Conservation (phyloP, 2,329 filamentous ascomycete genomes). For the Pseudogymnoascus sp. region DNA sequence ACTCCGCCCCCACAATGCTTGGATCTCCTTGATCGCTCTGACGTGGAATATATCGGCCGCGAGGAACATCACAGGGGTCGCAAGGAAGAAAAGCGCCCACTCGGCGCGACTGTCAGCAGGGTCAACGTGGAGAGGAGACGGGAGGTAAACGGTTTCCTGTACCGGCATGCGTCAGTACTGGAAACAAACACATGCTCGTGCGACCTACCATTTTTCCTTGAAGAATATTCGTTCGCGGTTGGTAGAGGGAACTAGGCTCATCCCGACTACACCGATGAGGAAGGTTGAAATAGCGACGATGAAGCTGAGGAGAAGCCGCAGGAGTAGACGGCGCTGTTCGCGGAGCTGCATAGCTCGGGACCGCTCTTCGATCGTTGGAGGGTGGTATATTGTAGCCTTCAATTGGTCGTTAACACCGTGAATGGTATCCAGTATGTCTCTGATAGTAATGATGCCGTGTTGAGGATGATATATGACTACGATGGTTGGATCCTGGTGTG, state of each 20-base stretch:
- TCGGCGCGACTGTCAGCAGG: constrained; percentile 66
- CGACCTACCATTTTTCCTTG: constrained; percentile 37
- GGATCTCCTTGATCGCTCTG: constrained; percentile 70
- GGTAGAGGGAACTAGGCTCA: constrained; percentile 61
- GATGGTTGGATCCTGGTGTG: constrained; percentile 57
- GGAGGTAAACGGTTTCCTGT: constrained; percentile 43
- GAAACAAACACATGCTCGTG: constrained; percentile 20
- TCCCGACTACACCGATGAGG: constrained; percentile 76
- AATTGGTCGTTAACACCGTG: constrained; percentile 57
- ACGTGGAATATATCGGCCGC: constrained; percentile 79
- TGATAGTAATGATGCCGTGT: constrained; percentile 60
- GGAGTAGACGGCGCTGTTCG: constrained; percentile 59
- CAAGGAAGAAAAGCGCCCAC: constrained; percentile 70
- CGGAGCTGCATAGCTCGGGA: constrained; percentile 61
- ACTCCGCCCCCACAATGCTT: constrained; percentile 65
- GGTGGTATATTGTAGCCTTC: constrained; percentile 60
- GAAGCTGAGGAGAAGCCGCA: constrained; percentile 59
- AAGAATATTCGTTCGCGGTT: constrained; percentile 1
- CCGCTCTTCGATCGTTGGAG: constrained; percentile 71
- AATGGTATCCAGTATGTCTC: constrained; percentile 61
- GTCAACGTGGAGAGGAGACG: constrained; percentile 54
- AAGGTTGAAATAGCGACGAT: constrained; percentile 69
- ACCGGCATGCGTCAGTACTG: not conserved
- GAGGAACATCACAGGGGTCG: constrained; percentile 81
- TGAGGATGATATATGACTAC: constrained; percentile 60